Evolutionary conservation across 2,329 filamentous ascomycete species (phyloP), one percentile per base, ranked within the genome.

Genomic region (Colletotrichum australisinense): DNA sequence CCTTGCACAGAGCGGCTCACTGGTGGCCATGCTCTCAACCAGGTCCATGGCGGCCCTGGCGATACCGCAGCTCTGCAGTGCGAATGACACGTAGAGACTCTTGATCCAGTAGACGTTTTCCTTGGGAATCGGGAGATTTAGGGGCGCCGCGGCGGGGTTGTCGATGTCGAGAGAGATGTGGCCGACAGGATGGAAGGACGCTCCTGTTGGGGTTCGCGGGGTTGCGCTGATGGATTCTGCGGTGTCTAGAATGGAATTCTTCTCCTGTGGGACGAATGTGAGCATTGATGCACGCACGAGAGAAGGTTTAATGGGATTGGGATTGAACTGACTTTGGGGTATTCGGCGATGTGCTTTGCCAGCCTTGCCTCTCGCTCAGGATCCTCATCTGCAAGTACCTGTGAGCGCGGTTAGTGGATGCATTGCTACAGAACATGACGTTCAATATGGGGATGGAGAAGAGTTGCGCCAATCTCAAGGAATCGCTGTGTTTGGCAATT

Each of bases 101-200:
- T 81, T 81, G 52, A 81, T 81, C 79, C 79, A 81, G 59, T 77
- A 80, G 7, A 78, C 49, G 3, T 62, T 64, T 1, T 77, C 69
- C 0, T 56, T 28, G 0, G 78, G 77, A 3, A 81, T 65, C 1
- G 79, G 73, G 0, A 81, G 62, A 0, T 60, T n/a, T 4, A 79
- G 69, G 0, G 63, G 42, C 0, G 55, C 53, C 0, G 74, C 64
- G 19, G 46, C 32, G 1, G 72, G 42, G 8, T 77, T 73, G 32
- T 76, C 73, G 4, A 58, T 67, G 69, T 79, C 78, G 4, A 82
- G 76, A 2, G 78, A 77, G 46, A 82, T 79, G 58, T 82, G 81
- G 4, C 80, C 80, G 26, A 82, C 73, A 1, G 81, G 80, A 6
- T 78, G 56, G 55, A 82, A 82, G 4, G 32, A 28, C 0, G 68